A percentile compares a stretch with the other conserved stretches of the same genome.
Evolutionary conservation across 495 filamentous ascomycete species (phyloP).

Genomic region (Penicillium silybi): DNA sequence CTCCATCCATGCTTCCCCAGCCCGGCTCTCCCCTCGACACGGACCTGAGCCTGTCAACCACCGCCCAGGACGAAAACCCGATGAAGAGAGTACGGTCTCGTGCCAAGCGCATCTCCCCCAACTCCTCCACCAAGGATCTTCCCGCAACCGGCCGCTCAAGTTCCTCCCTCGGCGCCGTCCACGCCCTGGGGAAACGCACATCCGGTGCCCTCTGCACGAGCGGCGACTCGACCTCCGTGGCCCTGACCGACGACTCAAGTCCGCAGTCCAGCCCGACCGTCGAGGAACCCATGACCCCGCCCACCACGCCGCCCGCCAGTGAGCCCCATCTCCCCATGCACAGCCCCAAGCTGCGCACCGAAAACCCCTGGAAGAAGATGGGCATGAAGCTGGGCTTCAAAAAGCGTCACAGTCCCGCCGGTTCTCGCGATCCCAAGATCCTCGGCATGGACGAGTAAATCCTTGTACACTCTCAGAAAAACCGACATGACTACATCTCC

Average conservation of each 20-base stretch:
- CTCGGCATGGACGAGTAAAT: conserved; percentile 34
- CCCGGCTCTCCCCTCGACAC: conserved; percentile 27
- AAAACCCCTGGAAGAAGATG: conserved; percentile 80
- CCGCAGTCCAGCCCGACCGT: conserved; percentile 40
- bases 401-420: conserved; percentile 45
- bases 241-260: conserved; percentile 48
- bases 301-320: conserved; percentile 74
- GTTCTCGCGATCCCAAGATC: conserved; percentile 34
- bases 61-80: conserved; percentile 29
- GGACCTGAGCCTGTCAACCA: conserved; percentile 32
- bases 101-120: conserved; percentile 40
- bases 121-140: conserved; percentile 39
- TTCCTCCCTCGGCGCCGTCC: conserved; percentile 31
- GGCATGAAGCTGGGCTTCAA: conserved; percentile 70
- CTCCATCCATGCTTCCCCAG: conserved; percentile 29
- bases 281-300: conserved; percentile 81
- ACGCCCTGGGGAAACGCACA: conserved; percentile 34
- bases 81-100: conserved; percentile 33
- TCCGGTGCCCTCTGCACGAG: conserved; percentile 34
- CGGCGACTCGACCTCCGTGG: conserved; percentile 34
- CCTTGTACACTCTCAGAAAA: not conserved
- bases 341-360: conserved; percentile 51
- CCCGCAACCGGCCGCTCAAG: conserved; percentile 27
- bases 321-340: conserved; percentile 48
- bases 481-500: not conserved